Base-by-base conservation (phyloP, 2,329 filamentous ascomycete genomes). In the Bipolaris gigantea region DNA sequence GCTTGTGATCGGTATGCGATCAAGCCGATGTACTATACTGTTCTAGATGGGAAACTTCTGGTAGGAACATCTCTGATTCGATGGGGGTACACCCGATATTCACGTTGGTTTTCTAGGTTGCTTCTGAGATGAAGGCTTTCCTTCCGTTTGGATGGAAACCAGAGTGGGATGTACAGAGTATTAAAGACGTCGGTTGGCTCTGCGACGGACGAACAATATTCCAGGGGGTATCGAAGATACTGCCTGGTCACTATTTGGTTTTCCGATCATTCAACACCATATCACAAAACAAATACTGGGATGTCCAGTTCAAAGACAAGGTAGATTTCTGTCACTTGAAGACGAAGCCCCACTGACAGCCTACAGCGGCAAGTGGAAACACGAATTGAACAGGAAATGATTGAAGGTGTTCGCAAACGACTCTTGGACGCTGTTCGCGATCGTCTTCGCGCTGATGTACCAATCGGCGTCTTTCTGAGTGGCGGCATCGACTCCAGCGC, bases 401-500 rank as follows among this genome's bases (percentile, higher is more conserved):
- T 84, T 2, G 51, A 71, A 18, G 78, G 76, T 2, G 80, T 85
- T 0, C 74, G 82, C 5, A 69, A 81, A 40, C 74, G 74, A 2
- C 61, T 85, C 11, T 63, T 83, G 1, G 81, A 85, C 30, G 75
- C 82, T 0, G 72, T 85, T 10, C 76, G 76, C n/a, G 59, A 83
- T 16, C 78, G 83, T 5, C 71, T 85, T 9, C 75, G 79, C 15
- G 83, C 83, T 1, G 83, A 86, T 63, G 83, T 85, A 0, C 81
- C 81, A 0, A 74, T 85, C 3, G 83, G 81, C 2, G 72, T 86
- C 47, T 85, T 83, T 52, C 71, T 85, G 0, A 81, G 77, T 19
- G 83, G 84, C 4, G 84, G 83, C 1, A 78, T 86, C 44, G 83
- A 85, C 63, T 84, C 81, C 0, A 85, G 82, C 0, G 75, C 78